Conservation (phyloP, 2,329 filamentous ascomycete genomes). For the Fusarium heterosporum region DNA sequence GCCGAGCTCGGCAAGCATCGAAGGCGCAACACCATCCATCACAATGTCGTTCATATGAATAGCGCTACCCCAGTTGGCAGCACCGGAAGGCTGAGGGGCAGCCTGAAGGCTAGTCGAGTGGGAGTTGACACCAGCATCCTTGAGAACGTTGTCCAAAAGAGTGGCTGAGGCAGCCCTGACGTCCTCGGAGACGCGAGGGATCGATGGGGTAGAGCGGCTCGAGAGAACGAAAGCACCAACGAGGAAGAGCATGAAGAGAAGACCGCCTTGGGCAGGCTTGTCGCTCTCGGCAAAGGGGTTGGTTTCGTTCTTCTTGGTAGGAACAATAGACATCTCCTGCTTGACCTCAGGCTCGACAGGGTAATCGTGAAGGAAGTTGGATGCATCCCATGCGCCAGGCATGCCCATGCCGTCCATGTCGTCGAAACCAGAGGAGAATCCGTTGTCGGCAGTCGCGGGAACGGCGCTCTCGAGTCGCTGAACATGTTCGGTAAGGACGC, state of each 20-base stretch:
- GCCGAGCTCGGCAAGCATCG: slow-evolving; percentile 74
- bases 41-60: slow-evolving; percentile 59
- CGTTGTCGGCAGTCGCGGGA: slow-evolving; percentile 62
- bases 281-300: slow-evolving; percentile 61
- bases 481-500: slow-evolving; percentile 79
- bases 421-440: slow-evolving; percentile 77
- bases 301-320: slow-evolving; percentile 62
- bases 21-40: slow-evolving; percentile 60
- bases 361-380: slow-evolving; percentile 77
- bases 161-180: slow-evolving; percentile 82
- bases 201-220: slow-evolving; percentile 77
- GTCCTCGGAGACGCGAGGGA: slow-evolving; percentile 83
- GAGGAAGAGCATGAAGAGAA: slow-evolving; percentile 95
- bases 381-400: slow-evolving; percentile 83
- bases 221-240: slow-evolving; percentile 97
- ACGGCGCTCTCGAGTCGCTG: slow-evolving; percentile 75
- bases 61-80: slow-evolving; percentile 52
- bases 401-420: slow-evolving; percentile 88
- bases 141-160: slow-evolving; percentile 83
- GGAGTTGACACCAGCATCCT: slow-evolving; percentile 75
- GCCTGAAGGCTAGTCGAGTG: slow-evolving; percentile 58
- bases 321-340: slow-evolving; percentile 66
- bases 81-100: slow-evolving; percentile 65
- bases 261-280: slow-evolving; percentile 79
- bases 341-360: slow-evolving; percentile 71